Evolutionary conservation across 2,329 filamentous ascomycete genomes (phyloP).

Genomic region (Ceratocystis cacaofunesta): DNA sequence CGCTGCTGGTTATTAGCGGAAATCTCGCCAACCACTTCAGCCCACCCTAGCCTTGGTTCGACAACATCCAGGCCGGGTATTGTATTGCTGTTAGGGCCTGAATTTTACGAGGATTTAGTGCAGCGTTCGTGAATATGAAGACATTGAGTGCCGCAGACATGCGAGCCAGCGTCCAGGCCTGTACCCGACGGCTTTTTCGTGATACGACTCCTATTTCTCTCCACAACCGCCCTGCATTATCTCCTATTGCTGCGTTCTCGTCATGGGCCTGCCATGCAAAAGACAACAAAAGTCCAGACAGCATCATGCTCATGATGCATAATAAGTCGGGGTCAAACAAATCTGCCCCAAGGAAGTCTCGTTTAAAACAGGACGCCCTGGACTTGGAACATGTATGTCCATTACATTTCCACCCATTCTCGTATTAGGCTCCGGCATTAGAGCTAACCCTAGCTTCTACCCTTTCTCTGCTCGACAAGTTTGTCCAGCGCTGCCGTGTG

Average conservation of each 20-base stretch:
- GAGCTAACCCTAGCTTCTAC: not conserved
- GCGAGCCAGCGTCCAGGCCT: not conserved
- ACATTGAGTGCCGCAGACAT: not conserved
- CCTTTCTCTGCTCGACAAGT: conserved; percentile 27
- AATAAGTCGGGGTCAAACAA: not conserved
- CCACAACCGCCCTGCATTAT: not conserved
- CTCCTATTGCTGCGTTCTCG: not conserved
- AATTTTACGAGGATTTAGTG: not conserved
- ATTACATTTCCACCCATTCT: not conserved
- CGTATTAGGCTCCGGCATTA: not conserved
- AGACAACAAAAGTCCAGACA: not conserved
- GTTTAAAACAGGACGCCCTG: not conserved
- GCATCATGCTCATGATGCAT: not conserved
- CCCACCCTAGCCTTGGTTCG: not conserved
- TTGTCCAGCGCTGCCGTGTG: conserved; percentile 41
- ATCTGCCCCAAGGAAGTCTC: not conserved
- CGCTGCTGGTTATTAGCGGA: not conserved
- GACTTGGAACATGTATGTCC: conserved; percentile 5
- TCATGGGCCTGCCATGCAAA: not conserved
- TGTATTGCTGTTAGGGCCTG: not conserved
- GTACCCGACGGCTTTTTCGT: not conserved
- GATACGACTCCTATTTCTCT: not conserved
- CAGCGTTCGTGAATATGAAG: not conserved
- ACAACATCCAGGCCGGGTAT: not conserved
- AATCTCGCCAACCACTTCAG: not conserved